Evolutionary conservation across 202 grass and related monocot genomes (phyloP).

Genomic region (Eragrostis tef): DNA sequence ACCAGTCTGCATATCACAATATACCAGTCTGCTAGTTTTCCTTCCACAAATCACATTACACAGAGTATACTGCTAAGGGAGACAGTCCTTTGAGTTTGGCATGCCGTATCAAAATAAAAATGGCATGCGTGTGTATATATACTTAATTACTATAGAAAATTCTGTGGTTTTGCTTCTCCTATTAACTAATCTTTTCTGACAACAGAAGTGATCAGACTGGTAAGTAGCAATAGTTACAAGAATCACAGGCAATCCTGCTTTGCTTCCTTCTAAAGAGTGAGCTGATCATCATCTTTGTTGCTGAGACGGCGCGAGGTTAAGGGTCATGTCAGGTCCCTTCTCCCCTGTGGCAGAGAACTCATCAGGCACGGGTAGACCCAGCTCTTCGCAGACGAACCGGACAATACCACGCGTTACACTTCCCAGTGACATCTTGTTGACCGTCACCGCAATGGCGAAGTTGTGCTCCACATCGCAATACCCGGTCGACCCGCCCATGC

Average conservation of each 20-base stretch:
- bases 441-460: slow-evolving; percentile 82
- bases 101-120: slow-evolving; percentile 25
- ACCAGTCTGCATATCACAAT: too few relatives aligned
- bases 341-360: slow-evolving; percentile 73
- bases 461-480: slow-evolving; percentile 73
- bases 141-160: background rate
- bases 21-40: background rate
- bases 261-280: too few relatives aligned
- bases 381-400: slow-evolving; percentile 75
- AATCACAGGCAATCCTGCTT: background rate
- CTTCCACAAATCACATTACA: background rate
- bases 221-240: background rate
- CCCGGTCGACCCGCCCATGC: slow-evolving; percentile 82
- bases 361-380: slow-evolving; percentile 75
- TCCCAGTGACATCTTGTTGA: slow-evolving; percentile 88
- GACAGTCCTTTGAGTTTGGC: background rate
- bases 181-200: background rate
- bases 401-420: slow-evolving; percentile 70
- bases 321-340: slow-evolving; percentile 92
- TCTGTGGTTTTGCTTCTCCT: background rate
- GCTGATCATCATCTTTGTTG: slow-evolving; percentile 29
- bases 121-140: slow-evolving; percentile 12
- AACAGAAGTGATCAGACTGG: background rate
- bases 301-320: slow-evolving; percentile 48
- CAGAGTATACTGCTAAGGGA: background rate